Conservation (phyloP, 2,329 filamentous ascomycete species). For the Lomentospora prolificans region DNA sequence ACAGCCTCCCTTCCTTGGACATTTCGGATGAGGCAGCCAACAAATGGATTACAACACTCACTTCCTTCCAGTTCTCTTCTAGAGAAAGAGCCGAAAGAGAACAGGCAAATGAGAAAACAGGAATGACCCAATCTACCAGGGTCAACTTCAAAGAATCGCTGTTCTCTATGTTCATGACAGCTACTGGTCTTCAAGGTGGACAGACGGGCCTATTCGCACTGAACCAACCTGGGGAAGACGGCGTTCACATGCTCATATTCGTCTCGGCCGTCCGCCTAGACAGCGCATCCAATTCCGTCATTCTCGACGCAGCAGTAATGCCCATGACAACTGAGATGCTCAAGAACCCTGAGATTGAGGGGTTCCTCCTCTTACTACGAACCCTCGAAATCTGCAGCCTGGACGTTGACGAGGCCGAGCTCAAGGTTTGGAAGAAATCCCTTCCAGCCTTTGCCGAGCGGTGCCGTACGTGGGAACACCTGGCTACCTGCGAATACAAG, state of each 20-base stretch:
- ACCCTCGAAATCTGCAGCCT: constrained; percentile 29
- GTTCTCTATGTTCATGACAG: constrained; percentile 35
- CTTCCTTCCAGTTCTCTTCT: constrained; percentile 29
- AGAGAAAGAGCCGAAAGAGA: constrained; percentile 29
- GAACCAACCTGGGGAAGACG: constrained; percentile 1
- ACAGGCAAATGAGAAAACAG: constrained; percentile 12
- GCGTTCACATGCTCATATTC: constrained; percentile 20
- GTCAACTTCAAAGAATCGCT: constrained; percentile 21
- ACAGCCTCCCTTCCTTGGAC: constrained; percentile 32
- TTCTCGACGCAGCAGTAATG: constrained; percentile 37
- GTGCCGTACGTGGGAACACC: constrained; percentile 38
- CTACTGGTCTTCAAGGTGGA: constrained; percentile 33
- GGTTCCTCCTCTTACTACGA: constrained; percentile 28
- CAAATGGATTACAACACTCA: constrained; percentile 28
- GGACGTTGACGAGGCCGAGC: constrained; percentile 43
- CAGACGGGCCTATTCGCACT: constrained; percentile 28
- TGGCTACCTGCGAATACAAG: constrained; percentile 31
- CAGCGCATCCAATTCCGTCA: constrained; percentile 27
- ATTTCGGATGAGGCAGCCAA: constrained; percentile 22
- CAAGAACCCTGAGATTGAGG: constrained; percentile 23
- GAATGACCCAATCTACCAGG: constrained; percentile 21
- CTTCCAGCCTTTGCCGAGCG: constrained; percentile 36
- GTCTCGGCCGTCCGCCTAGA: constrained; percentile 35
- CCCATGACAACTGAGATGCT: constrained; percentile 25
- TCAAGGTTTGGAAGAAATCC: constrained; percentile 32